Percentiles rank a stretch among this genome's conserved stretches.
Conservation (phyloP, 192 early-diverging fungal genomes). For the Coemansia sp. region DNA sequence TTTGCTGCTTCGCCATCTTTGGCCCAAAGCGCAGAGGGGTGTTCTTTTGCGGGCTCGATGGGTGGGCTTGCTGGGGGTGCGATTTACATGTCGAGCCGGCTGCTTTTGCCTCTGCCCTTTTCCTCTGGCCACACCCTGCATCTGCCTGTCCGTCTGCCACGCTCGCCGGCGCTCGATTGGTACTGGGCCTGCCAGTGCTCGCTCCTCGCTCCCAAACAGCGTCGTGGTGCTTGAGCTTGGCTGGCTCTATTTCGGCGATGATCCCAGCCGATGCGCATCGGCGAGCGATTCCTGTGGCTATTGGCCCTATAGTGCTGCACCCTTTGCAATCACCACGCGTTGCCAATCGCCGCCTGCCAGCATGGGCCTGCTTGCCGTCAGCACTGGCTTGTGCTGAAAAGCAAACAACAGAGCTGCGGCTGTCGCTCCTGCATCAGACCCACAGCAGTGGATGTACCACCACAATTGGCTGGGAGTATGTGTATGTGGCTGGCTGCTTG, state of each 20-base stretch:
- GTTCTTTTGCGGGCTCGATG: slow-evolving; percentile 1
- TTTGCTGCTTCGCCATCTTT: background rate
- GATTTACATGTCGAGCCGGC: slow-evolving; percentile 1
- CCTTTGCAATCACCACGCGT: background rate
- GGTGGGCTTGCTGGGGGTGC: background rate
- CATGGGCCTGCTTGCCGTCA: background rate
- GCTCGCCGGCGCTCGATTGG: background rate
- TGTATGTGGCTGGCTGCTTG: background rate
- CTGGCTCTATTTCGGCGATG: background rate
- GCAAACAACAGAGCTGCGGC: background rate
- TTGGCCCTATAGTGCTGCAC: background rate
- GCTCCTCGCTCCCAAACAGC: background rate
- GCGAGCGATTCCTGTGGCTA: background rate
- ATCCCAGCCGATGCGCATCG: background rate
- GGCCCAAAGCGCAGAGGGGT: slow-evolving; percentile 4
- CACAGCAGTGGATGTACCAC: background rate
- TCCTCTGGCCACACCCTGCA: background rate
- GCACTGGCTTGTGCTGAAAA: background rate
- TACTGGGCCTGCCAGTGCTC: background rate
- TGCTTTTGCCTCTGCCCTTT: background rate
- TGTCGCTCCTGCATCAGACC: background rate
- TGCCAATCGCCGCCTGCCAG: slow-evolving; percentile 3
- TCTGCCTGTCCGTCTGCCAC: background rate
- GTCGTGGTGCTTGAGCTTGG: background rate
- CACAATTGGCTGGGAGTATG: background rate